phyloP scores from a whole-genome alignment of 2,329 filamentous ascomycete genomes.

The Alternaria gaisen region DNA sequence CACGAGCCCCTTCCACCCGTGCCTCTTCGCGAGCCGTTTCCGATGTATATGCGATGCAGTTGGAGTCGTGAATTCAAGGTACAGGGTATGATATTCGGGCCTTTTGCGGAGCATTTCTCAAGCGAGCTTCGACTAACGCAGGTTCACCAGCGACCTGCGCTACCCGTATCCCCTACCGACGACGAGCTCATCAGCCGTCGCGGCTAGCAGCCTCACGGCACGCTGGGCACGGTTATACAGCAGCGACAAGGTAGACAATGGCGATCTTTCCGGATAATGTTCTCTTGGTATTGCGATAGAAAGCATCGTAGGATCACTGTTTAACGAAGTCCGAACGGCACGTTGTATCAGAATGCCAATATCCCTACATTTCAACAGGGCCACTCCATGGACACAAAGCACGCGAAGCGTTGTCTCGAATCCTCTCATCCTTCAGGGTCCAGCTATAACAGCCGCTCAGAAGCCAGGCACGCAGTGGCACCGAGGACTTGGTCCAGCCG shows the following conservation, averaged over 20 bases:
- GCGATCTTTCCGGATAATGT: neutral
- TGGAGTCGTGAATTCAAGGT: slow-evolving; percentile 3
- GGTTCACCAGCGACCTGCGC: slow-evolving; percentile 7
- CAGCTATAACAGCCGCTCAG: neutral
- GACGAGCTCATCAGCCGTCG: slow-evolving; percentile 3
- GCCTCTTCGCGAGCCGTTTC: slow-evolving; percentile 4
- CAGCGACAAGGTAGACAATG: neutral
- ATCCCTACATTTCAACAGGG: neutral
- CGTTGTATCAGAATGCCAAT: neutral
- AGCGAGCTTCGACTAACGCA: slow-evolving; percentile 12
- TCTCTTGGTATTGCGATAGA: neutral
- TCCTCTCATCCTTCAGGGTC: neutral
- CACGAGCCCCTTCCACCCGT: neutral
- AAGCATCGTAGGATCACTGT: neutral
- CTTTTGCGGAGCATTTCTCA: slow-evolving; percentile 12
- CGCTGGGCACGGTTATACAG: slow-evolving; percentile 1
- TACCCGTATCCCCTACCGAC: slow-evolving; percentile 9
- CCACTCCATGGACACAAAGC: neutral
- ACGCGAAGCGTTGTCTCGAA: neutral
- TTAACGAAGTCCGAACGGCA: neutral
- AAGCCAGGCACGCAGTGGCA: slow-evolving; percentile 1
- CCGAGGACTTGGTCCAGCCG: slow-evolving; percentile 11
- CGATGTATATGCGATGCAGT: neutral
- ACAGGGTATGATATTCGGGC: neutral
- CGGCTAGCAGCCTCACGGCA: neutral